These are phyloP conservation scores for Cercospora sp. DNA, from an alignment of 2,329 filamentous ascomycete species.

Conservation along the genomic window DNA sequence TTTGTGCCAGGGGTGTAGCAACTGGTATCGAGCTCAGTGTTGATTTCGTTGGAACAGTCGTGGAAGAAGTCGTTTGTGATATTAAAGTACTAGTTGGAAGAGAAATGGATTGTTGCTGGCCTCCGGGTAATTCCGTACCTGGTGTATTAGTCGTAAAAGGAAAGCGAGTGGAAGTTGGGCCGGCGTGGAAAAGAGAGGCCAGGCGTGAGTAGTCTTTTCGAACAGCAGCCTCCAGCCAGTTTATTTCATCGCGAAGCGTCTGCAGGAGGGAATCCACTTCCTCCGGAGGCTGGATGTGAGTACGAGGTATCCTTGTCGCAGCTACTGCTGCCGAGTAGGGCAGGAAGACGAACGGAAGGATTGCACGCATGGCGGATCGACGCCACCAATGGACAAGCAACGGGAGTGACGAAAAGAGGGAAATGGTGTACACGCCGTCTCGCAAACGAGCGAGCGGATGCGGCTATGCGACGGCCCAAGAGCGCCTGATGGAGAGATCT, in stretches of 20 bases:
- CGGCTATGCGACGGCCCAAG: constrained; percentile 16
- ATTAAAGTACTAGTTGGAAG: constrained; percentile 23
- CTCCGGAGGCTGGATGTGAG: constrained; percentile 17
- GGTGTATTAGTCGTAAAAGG: constrained; percentile 16
- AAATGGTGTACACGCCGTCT: constrained; percentile 21
- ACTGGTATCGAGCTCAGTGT: background rate
- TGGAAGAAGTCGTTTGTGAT: constrained; percentile 12
- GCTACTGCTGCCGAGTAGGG: constrained; percentile 23
- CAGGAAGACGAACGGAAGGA: constrained; percentile 29
- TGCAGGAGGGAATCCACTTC: constrained; percentile 16
- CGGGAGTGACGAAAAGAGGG: constrained; percentile 13
- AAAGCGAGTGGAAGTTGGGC: constrained; percentile 11
- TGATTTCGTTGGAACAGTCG: background rate
- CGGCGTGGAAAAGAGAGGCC: constrained; percentile 21
- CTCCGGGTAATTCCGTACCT: constrained; percentile 4
- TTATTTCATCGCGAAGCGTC: constrained; percentile 22
- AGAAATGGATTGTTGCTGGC: background rate
- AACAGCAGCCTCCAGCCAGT: constrained; percentile 24
- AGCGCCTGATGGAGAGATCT: constrained; percentile 18
- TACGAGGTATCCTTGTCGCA: constrained; percentile 32
- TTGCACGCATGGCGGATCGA: constrained; percentile 24
- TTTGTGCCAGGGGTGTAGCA: background rate
- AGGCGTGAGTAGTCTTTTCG: constrained; percentile 21
- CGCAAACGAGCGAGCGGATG: constrained; percentile 21
- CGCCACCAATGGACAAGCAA: constrained; percentile 15